Conservation (phyloP, 2,329 filamentous ascomycete genomes). For the Ophioceras dolichostomum region DNA sequence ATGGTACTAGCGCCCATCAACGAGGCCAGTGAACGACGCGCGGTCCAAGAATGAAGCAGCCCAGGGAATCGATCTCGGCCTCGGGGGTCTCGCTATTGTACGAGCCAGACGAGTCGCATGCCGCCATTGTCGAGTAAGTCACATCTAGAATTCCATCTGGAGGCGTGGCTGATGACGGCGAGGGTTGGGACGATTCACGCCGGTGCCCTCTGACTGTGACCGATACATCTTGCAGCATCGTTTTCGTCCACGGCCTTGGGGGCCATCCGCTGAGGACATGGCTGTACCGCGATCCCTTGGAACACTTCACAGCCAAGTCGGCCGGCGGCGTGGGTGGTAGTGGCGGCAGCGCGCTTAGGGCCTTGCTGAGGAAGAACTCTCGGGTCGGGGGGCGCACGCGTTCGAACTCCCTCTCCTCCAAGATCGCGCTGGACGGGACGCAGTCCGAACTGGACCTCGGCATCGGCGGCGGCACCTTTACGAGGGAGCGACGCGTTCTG, state of each 20-base stretch:
- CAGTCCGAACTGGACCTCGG: background rate
- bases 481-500: slow-evolving; percentile 4
- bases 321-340: too few relatives aligned
- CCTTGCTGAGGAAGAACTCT: slow-evolving; percentile 12
- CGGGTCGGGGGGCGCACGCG: too few relatives aligned
- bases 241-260: slow-evolving; percentile 18
- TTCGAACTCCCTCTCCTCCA: background rate
- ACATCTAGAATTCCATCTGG: background rate
- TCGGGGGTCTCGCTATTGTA: slow-evolving; percentile 19
- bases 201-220: too few relatives aligned
- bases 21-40: too few relatives aligned
- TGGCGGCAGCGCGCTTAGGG: slow-evolving; percentile 5
- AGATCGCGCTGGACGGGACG: background rate
- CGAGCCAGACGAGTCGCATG: slow-evolving; percentile 15
- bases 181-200: too few relatives aligned
- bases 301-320: slow-evolving; percentile 1
- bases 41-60: slow-evolving; percentile 14
- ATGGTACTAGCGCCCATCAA: too few relatives aligned
- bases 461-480: background rate
- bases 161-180: too few relatives aligned
- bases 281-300: slow-evolving; percentile 10
- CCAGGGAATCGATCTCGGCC: slow-evolving; percentile 13
- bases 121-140: slow-evolving; percentile 17
- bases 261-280: slow-evolving; percentile 19
- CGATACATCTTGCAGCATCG: slow-evolving; percentile 11